These are phyloP conservation scores for Allantophomopsis lycopodina DNA, from an alignment of 2,329 filamentous ascomycete genomes.

Conservation along the genomic window DNA sequence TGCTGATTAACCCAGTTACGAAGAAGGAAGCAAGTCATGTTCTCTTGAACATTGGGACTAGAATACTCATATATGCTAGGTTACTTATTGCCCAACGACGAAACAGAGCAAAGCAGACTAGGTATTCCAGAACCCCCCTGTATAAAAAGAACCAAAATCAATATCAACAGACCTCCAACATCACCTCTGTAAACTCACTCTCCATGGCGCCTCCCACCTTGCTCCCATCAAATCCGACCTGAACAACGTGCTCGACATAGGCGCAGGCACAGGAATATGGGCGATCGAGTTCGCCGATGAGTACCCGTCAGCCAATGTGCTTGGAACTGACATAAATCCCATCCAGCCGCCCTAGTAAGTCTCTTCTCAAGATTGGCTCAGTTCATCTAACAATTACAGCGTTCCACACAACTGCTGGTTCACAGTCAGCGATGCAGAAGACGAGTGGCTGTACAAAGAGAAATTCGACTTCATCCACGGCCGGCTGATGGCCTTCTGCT, in stretches of 20 bases:
- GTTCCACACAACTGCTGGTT: conserved; percentile 8
- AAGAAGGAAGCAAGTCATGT: too few relatives aligned
- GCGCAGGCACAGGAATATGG: conserved; percentile 3
- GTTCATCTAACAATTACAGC: neutral
- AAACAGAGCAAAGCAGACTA: conserved; percentile 3
- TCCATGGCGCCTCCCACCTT: conserved; percentile 1
- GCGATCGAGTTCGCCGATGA: conserved; percentile 2
- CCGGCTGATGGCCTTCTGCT: conserved; percentile 1
- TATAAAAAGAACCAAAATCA: too few relatives aligned
- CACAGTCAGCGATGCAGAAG: conserved; percentile 9
- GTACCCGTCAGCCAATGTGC: conserved; percentile 1
- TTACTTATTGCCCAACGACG: conserved; percentile 10
- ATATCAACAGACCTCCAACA: neutral
- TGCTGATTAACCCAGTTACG: conserved; percentile 1
- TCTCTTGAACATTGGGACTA: too few relatives aligned
- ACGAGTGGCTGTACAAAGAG: conserved; percentile 10
- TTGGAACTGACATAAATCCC: conserved; percentile 2
- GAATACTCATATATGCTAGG: conserved; percentile 1
- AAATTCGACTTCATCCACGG: conserved; percentile 9
- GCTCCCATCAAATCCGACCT: conserved; percentile 2
- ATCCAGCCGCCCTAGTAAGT: conserved; percentile 5
- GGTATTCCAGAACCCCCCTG: too few relatives aligned
- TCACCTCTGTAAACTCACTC: neutral
- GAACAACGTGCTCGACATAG: conserved; percentile 2
- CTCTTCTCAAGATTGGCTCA: too few relatives aligned